phyloP scores from a whole-genome alignment of 257 asterid genomes.

The Solanum appendiculatum region DNA sequence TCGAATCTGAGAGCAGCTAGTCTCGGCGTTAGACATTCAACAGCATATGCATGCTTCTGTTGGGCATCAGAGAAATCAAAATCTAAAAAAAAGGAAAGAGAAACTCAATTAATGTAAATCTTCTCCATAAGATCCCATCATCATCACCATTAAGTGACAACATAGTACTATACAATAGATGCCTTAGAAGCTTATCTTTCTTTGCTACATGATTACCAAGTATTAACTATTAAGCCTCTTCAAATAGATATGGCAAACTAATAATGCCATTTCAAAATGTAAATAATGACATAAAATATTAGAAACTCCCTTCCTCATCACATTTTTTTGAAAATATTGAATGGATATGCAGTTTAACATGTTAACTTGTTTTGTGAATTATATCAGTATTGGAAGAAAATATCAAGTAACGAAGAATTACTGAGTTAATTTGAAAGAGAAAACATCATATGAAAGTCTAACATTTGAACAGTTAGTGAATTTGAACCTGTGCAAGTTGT shows the following conservation, averaged over 20 bases:
- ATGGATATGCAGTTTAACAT: neutral
- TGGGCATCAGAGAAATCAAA: conserved; percentile 74
- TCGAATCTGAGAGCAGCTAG: conserved; percentile 92
- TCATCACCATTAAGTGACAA: neutral
- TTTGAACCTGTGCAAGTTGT: neutral
- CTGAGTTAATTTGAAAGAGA: neutral
- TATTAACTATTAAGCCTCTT: too few species aligned
- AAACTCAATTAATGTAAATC: neutral
- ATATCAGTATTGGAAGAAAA: neutral
- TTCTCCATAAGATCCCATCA: neutral
- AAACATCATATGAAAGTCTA: neutral
- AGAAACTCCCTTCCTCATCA: neutral
- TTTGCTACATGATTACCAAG: neutral
- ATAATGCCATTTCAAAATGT: neutral
- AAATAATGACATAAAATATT: neutral
- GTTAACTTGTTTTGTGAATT: neutral
- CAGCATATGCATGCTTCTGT: conserved; percentile 64
- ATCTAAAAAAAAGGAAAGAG: conserved; percentile 31
- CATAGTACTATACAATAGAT: neutral
- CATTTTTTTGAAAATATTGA: neutral
- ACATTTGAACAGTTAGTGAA: neutral
- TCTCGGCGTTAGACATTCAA: conserved; percentile 75
- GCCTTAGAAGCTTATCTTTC: neutral
- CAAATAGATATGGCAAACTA: neutral
- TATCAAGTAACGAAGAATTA: neutral